Evolutionary conservation across 805 yeast genomes (phyloP), one percentile per base, ranked within the genome.

Genomic region (Schwanniomyces occidentalis): DNA sequence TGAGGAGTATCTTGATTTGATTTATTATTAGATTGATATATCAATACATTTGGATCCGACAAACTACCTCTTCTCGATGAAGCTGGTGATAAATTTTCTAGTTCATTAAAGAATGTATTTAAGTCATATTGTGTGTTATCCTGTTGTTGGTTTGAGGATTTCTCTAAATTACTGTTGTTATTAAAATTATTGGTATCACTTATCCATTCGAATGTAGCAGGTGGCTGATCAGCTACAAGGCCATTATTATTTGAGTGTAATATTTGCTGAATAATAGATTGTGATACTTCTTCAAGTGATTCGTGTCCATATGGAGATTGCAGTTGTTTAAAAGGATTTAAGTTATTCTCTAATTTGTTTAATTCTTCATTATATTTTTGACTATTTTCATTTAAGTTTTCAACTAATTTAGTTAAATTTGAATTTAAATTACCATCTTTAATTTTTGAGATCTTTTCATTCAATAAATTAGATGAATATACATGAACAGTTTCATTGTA

Each of bases 71-170:
- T 26, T 27, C 25, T 27, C 2, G 31, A 23, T 12, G 51, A 38
- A 15, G 37, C 32, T 4, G 45, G 49, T 5, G 59, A 52, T 23
- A 54, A 37, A 31, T 60, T 62, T 16, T 69, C 71, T 38, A 77
- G 54, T 37, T 75, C 75, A 32, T 63, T 63, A 48, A 78, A 76
- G 50, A 78, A 78, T 13, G 58, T 53, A 17, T 69, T 73, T 35
- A 78, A 45, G 21, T 53, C 54, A 23, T 42, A 41, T 12, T 38
- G 24, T 10, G 33, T n/a, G 12, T 24, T 24, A 21, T 17, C 21
- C 16, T 23, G 18, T 9, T 7, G 32, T 17, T 28, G 17, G 8
- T 14, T 7, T 10, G 16, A 22, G 15, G 17, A 16, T 12, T 5
- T 8, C 12, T 24, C 30, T 13, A 16, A 25, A 6, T 15, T n/a